These are phyloP conservation scores for Nicotiana tabacum DNA, from an alignment of 257 asterid species.

Conservation along the genomic window DNA sequence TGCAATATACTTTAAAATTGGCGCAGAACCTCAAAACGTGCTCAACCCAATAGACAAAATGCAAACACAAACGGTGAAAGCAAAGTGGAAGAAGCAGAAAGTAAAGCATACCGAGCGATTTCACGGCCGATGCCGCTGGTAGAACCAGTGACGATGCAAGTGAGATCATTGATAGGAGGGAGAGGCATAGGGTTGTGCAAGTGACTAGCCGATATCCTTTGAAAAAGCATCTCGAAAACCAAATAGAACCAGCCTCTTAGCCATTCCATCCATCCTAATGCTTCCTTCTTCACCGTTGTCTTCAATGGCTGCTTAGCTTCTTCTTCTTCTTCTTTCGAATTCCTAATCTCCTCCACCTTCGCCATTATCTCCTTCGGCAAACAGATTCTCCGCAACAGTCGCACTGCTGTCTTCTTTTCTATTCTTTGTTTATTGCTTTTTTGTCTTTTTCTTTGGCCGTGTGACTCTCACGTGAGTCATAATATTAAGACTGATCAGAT, in stretches of 20 bases:
- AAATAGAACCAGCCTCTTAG: conserved; percentile 65
- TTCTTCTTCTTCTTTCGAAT: conserved; percentile 15
- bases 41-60: not conserved
- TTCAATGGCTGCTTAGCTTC: conserved; percentile 8
- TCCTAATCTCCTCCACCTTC: conserved; percentile 24
- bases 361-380: conserved; percentile 25
- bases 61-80: not conserved
- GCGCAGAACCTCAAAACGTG: not conserved
- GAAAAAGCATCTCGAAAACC: conserved; percentile 77
- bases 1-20: not conserved
- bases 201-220: conserved; percentile 91
- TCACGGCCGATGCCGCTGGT: conserved; percentile 97
- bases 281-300: conserved; percentile 47
- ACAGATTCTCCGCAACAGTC: not conserved
- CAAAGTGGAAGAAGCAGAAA: not conserved
- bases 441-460: not conserved
- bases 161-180: conserved; percentile 70
- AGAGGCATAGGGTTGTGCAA: conserved; percentile 79
- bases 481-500: too few species aligned
- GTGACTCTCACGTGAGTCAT: not conserved
- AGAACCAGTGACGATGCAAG: conserved; percentile 89
- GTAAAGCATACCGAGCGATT: conserved; percentile 50
- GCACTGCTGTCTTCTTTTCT: not conserved
- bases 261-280: conserved; percentile 91
- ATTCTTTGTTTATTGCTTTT: not conserved